Conservation (phyloP, 2,329 filamentous ascomycete species). For the Scopulariopsis brevicaulis region DNA sequence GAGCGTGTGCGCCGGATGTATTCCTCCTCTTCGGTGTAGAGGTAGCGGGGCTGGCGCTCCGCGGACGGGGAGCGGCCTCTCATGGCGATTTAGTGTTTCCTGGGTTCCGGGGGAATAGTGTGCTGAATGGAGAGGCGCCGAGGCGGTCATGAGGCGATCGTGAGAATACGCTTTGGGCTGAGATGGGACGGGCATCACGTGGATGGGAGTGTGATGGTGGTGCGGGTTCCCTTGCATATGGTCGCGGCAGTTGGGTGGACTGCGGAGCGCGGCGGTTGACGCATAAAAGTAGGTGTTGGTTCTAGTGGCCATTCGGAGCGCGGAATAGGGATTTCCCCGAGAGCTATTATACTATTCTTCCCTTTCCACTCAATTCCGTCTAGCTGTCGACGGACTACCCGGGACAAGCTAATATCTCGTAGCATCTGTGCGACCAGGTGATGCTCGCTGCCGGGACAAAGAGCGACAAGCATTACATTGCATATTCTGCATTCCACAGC, state of each 20-base stretch:
- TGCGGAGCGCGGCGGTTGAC: background rate
- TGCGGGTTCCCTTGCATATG: background rate
- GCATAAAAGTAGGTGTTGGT: background rate
- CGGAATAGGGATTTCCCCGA: no score
- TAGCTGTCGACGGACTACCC: no score
- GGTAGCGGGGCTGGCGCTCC: background rate
- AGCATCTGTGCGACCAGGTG: no score
- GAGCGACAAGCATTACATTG: no score
- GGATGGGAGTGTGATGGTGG: background rate
- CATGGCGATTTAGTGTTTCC: background rate
- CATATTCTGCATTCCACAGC: no score
- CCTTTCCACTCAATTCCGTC: no score
- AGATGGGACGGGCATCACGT: background rate
- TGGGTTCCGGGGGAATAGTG: background rate
- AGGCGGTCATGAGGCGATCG: background rate
- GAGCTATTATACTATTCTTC: no score
- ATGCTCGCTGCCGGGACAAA: no score
- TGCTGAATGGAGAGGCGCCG: background rate
- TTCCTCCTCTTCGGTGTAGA: background rate
- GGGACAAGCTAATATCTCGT: no score
- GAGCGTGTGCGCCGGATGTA: background rate
- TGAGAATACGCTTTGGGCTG: background rate
- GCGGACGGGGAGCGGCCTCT: background rate
- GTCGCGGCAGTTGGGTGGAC: background rate
- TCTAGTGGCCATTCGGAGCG: background rate